A percentile compares a stretch with the other conserved stretches of the same genome.
Evolutionary conservation across 2,329 filamentous ascomycete species (phyloP).

Genomic region (Pseudogymnoascus sp.): DNA sequence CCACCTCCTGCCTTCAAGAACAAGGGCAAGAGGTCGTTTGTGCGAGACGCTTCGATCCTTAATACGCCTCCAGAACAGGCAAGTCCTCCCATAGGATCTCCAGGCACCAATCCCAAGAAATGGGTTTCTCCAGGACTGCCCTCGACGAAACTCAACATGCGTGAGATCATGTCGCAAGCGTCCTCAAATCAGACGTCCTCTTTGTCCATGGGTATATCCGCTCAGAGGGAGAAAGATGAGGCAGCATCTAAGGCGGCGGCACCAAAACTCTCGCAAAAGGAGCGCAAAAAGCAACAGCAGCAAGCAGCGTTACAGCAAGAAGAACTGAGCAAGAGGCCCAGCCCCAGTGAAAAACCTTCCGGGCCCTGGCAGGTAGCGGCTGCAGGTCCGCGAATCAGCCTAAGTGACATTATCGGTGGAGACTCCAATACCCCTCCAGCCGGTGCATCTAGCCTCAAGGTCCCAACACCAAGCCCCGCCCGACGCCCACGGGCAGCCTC

Average conservation of each 20-base stretch:
- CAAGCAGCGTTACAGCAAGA: slow-evolving; percentile 34
- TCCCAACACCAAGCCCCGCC: slow-evolving; percentile 21
- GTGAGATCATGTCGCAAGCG: slow-evolving; percentile 77
- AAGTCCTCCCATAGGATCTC: neutral
- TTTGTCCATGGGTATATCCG: slow-evolving; percentile 46
- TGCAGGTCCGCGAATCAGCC: slow-evolving; percentile 39
- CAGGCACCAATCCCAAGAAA: slow-evolving; percentile 16
- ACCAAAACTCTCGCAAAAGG: slow-evolving; percentile 77
- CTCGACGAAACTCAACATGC: slow-evolving; percentile 42
- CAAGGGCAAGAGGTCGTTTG: neutral
- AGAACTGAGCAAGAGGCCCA: neutral
- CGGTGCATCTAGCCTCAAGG: slow-evolving; percentile 21
- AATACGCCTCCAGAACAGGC: neutral
- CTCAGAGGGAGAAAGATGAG: slow-evolving; percentile 34
- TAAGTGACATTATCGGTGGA: slow-evolving; percentile 41
- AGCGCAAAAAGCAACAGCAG: slow-evolving; percentile 76
- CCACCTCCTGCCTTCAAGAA: neutral
- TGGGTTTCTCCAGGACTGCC: slow-evolving; percentile 26
- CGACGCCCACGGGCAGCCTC: slow-evolving; percentile 41
- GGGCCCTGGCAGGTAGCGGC: slow-evolving; percentile 61
- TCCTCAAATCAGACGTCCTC: slow-evolving; percentile 40
- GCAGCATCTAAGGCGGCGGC: slow-evolving; percentile 31
- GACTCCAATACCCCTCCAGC: slow-evolving; percentile 18
- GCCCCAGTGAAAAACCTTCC: slow-evolving; percentile 22
- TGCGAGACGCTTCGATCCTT: neutral